Base-by-base conservation (phyloP, 1,284 basidiomycete species). In the Cryptococcus hybrid region DNA sequence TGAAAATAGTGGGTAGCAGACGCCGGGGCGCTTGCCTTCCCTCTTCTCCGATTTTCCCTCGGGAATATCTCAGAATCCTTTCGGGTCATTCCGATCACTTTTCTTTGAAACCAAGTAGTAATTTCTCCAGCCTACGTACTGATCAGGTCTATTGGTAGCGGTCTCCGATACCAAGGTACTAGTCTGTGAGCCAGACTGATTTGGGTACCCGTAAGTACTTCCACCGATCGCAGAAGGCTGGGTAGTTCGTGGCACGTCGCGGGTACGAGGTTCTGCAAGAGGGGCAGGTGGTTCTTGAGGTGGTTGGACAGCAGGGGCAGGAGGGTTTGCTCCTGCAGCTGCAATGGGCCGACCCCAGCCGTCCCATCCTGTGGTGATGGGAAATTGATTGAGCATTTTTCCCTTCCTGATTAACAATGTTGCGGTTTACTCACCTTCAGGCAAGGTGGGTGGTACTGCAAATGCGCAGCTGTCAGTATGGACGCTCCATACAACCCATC, bases 291-390 rank as follows among this genome's bases (percentile, higher is more conserved):
- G 42, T 38, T 12, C 49, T 15, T 42, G 48, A 24, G 40, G 8
- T 47, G 18, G 15, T 6, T 36, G 47, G 34, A 18, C 47, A 42
- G 6, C 18, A 52, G 36, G 24, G 15, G 11, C n/a, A 43, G 55
- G 60, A 45, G 59, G 56, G 39, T 64, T 62, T 24, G 60, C 51
- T 7, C 54, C 58, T 12, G 57, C 55, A 9, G 60, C 50, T 12
- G 70, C 67, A 54, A 71, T 59, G 0, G 71, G 71, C 47, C 71
- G 58, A 48, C 71, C 71, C 71, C 71, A 73, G 2, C 71, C 71
- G 46, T 73, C 71, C 65, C 65, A 73, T 39, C 71, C 71, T 71
- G 52, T 39, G 7, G n/a, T n/a, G 18, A 18, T 18, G 18, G 18
- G 18, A 18, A 18, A 18, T n/a, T 18, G 18, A 18, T 18, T 18